Evolutionary conservation across 306 rosid genomes (phyloP), one percentile per base, ranked within the genome.

Genomic region (Dalbergia cultrata): DNA sequence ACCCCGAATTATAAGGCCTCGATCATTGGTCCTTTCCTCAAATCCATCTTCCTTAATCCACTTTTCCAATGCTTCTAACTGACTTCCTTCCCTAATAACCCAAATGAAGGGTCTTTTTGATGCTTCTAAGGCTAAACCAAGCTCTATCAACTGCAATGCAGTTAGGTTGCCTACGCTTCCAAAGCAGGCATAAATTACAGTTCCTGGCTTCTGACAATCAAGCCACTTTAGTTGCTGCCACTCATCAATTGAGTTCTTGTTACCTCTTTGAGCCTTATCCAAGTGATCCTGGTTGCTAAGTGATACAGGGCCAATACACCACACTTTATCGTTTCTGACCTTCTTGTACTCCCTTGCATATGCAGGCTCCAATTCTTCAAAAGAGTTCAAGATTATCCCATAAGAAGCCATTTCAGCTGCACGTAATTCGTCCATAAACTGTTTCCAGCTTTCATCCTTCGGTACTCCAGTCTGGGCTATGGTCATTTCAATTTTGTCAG

Each of bases 271-370:
- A 39, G 82, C 87, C 83, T 80, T 87, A 57, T 90, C 94, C 47
- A 81, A 72, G 59, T 72, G 47, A 60, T 79, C 72, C 19, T 75
- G 56, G 81, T 90, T 89, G 72, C 68, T 8, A 50, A 59, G 73
- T 70, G 89, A 86, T 8, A 83, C 75, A 0, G 91, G 91, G 13
- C 91, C 91, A 9, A 88, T 62, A 31, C 90, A 89, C 97, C 97
- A 93, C 31, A 84, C 74, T 52, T 84, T 89, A 6, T 50, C 85
- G 0, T 77, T 57, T 52, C 57, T 82, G 6, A 41, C 52, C 72
- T 87, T 88, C 70, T 69, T 89, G 82, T 76, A 93, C 0, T 60
- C 90, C 37, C 47, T 33, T 34, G 79, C 69, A 76, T 85, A 89
- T 7, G 59, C 78, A 3, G 83, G 79, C 81, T 93, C 97, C 54